These are phyloP conservation scores for Mycena galopus DNA, from an alignment of 768 basidiomycete genomes.

Conservation along the genomic window DNA sequence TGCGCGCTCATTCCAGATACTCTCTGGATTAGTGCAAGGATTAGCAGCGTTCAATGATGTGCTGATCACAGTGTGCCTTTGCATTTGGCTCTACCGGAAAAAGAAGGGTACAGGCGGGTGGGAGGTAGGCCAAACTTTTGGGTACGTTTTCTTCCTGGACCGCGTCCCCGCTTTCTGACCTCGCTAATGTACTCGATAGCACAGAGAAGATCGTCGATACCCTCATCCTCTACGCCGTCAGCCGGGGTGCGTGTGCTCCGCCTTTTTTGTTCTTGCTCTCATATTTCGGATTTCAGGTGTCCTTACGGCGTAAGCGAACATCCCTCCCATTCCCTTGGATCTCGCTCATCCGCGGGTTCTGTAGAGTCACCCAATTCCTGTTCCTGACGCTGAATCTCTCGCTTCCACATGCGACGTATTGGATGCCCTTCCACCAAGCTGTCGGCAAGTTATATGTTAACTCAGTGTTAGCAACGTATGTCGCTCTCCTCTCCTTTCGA, in stretches of 20 bases:
- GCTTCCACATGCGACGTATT: constrained; percentile 29
- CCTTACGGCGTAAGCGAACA: constrained; percentile 24
- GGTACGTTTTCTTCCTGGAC: not conserved
- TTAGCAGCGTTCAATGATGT: constrained; percentile 30
- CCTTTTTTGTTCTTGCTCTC: not conserved
- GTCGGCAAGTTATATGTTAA: constrained; percentile 35
- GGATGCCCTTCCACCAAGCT: constrained; percentile 32
- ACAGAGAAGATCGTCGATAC: constrained; percentile 29
- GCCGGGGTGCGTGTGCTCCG: constrained; percentile 18
- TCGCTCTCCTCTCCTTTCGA: not conserved
- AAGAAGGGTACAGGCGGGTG: constrained; percentile 19
- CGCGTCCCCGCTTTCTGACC: not conserved
- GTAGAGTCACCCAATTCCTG: constrained; percentile 24
- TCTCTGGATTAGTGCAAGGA: constrained; percentile 29
- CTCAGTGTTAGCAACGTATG: constrained; percentile 30
- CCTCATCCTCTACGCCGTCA: constrained; percentile 29
- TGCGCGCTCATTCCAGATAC: constrained; percentile 27
- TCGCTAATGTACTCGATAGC: not conserved
- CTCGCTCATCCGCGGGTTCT: not conserved
- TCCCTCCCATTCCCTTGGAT: too few relatives aligned
- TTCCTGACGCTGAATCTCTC: constrained; percentile 27
- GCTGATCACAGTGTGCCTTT: constrained; percentile 29
- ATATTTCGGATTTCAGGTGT: not conserved
- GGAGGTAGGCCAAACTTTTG: constrained; percentile 9
- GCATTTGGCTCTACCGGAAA: constrained; percentile 22